Base-by-base conservation (phyloP, 768 basidiomycete genomes). In the Amanita pseudoporphyria region DNA sequence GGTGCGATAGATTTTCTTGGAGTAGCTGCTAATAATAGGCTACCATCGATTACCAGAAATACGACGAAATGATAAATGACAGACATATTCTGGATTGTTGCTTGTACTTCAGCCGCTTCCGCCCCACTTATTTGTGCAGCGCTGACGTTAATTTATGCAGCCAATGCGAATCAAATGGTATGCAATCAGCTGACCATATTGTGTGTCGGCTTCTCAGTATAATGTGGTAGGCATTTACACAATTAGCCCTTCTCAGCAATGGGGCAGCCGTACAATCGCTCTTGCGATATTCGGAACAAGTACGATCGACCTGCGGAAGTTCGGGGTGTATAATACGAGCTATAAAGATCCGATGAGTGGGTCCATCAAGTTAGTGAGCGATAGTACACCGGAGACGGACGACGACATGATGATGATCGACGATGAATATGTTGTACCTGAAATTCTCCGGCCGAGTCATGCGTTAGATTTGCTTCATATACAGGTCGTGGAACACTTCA, bases 31-130 rank as follows among this genome's bases (percentile, higher is more conserved):
- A 28, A 28, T 42, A 16, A 52, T 37, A 30, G 45, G 38, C 43
- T 53, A 44, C n/a, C 53, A 36, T 47, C 41, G 12, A 21, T 43
- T 43, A 31, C 40, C 21, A 42, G 63, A 59, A 49, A 56, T 53
- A 30, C n/a, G 53, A 45, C 38, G 71, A 72, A 53, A 70, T 71
- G 58, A 62, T 57, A 52, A 88, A 87, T 57, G 88, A 92, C 57
- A 70, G 71, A 45, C 64, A 84, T 33, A 87, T 92, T 56, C 64
- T 84, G 46, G 89, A 90, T 60, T 91, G 87, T 56, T 84, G 81
- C 57, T 66, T 71, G 55, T 84, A 80, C 61, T 87, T 82, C 47
- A 63, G 55, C 33, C 69, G 64, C n/a, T 64, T 58, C 39, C 66
- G 69, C n/a, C 69, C 63, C 52, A 82, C 81, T n/a, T 66, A 74